A percentile compares a stretch with the other conserved stretches of the same genome.
Evolutionary conservation across 306 rosid species (phyloP).

Genomic region (Lithocarpus polystachyus): DNA sequence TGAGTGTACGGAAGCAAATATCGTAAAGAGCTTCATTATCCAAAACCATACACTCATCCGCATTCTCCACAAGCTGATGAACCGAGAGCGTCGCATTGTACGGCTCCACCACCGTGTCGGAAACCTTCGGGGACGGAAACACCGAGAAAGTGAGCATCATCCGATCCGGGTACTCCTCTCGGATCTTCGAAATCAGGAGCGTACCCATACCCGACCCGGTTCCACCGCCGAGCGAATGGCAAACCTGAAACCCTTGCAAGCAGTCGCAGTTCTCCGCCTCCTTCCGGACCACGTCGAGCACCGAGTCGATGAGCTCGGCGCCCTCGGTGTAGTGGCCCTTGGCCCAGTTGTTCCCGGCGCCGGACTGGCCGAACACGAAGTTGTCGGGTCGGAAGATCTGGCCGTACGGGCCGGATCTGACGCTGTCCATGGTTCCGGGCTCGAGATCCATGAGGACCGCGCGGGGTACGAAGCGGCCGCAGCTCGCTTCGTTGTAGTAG

Average conservation of each 20-base stretch:
- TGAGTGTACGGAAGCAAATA: slow-evolving; percentile 56
- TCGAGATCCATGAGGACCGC: slow-evolving; percentile 71
- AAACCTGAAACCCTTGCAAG: slow-evolving; percentile 67
- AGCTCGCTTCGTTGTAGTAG: slow-evolving; percentile 70
- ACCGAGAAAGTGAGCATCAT: slow-evolving; percentile 68
- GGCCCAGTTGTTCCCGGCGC: slow-evolving; percentile 73
- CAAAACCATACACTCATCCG: slow-evolving; percentile 65
- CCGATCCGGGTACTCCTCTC: slow-evolving; percentile 58
- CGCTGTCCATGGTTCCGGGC: slow-evolving; percentile 72
- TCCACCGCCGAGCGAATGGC: slow-evolving; percentile 61
- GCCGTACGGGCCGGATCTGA: slow-evolving; percentile 65
- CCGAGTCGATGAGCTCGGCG: slow-evolving; percentile 69
- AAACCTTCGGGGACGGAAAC: slow-evolving; percentile 59
- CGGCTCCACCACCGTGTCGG: slow-evolving; percentile 63
- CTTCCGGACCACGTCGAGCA: slow-evolving; percentile 64
- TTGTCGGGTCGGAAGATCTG: slow-evolving; percentile 66
- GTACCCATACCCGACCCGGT: slow-evolving; percentile 73
- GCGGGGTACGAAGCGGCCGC: slow-evolving; percentile 57
- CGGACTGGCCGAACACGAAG: slow-evolving; percentile 69
- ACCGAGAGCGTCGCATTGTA: slow-evolving; percentile 64
- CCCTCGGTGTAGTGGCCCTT: slow-evolving; percentile 73
- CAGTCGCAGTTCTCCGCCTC: slow-evolving; percentile 75
- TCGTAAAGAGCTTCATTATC: slow-evolving; percentile 64
- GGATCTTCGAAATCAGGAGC: slow-evolving; percentile 53
- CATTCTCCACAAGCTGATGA: slow-evolving; percentile 65